These are phyloP conservation scores for Venturia carpophila DNA, from an alignment of 2,329 filamentous ascomycete genomes.

Conservation along the genomic window DNA sequence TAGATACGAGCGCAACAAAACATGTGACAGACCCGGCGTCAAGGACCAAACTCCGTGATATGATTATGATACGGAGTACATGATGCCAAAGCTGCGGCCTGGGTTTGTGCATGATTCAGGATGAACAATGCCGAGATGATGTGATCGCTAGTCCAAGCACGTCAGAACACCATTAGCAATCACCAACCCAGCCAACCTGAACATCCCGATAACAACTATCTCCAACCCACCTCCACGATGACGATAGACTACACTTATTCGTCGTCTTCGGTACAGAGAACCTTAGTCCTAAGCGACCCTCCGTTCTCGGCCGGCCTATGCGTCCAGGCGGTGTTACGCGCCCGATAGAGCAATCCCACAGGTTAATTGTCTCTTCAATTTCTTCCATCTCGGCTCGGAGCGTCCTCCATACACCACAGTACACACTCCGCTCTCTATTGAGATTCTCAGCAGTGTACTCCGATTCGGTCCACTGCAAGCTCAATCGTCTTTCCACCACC, in stretches of 20 bases:
- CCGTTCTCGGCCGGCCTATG: not conserved
- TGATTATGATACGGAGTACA: no score
- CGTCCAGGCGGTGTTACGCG: not conserved
- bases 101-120: not conserved
- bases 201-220: not conserved
- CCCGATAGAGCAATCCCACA: not conserved
- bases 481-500: not conserved
- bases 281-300: no score
- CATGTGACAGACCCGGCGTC: not conserved
- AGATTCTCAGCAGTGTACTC: no score
- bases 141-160: slow-evolving; percentile 3
- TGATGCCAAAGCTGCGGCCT: not conserved
- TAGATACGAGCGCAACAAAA: not conserved
- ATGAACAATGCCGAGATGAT: not conserved
- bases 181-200: not conserved
- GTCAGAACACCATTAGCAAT: slow-evolving; percentile 10
- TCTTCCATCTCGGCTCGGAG: not conserved
- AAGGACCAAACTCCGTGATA: not conserved
- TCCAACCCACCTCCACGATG: not conserved
- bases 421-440: not conserved
- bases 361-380: not conserved
- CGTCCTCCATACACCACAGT: not conserved
- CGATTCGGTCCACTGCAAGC: not conserved
- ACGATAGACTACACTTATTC: not conserved
- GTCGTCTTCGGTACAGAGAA: not conserved